Evolutionary conservation across 805 yeast genomes (phyloP).

Genomic region (Sugiyamaella lignohabitans): DNA sequence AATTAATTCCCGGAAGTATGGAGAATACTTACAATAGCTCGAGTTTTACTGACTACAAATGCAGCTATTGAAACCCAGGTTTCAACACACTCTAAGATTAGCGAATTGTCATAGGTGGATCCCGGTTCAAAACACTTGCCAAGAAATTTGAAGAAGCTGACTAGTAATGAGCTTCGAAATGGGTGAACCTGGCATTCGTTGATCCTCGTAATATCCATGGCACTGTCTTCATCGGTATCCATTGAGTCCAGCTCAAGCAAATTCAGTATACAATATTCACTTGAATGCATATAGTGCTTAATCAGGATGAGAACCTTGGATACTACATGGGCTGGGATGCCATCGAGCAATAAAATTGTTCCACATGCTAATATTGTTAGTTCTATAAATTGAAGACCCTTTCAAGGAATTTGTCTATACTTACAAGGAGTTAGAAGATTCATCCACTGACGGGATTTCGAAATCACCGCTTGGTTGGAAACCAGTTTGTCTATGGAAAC

Average conservation of each 20-base stretch:
- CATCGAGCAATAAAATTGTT: neutral
- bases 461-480: neutral
- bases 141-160: neutral
- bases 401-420: no score
- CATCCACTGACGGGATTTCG: neutral
- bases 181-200: no score
- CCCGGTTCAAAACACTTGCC: neutral
- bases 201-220: no score
- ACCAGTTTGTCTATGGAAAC: neutral
- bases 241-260: neutral
- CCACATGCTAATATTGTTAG: neutral
- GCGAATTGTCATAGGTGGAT: neutral
- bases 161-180: no score
- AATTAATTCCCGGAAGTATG: neutral
- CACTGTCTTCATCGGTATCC: neutral
- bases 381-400: no score
- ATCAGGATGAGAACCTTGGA: neutral
- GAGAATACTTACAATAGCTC: constrained; percentile 1
- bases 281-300: neutral
- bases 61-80: neutral
- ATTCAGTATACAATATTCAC: neutral
- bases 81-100: neutral
- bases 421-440: neutral
- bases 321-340: neutral
- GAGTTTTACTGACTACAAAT: neutral